Conservation (phyloP, 768 basidiomycete genomes). For the Lactarius evosmus region DNA sequence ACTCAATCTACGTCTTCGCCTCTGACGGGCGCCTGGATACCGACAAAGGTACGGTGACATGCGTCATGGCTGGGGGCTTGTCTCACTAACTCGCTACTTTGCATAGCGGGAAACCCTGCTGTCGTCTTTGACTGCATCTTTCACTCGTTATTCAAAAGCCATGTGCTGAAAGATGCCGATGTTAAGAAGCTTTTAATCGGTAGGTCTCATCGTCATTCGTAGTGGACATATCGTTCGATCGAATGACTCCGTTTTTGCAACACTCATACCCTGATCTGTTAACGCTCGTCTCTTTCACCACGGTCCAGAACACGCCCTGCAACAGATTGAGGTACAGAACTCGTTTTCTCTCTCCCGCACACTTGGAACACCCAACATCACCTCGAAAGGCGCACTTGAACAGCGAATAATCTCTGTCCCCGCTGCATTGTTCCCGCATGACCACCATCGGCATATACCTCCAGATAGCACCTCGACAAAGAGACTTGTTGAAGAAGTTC, state of each 20-base stretch:
- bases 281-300: background rate
- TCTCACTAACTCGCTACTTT: constrained; percentile 5
- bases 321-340: constrained; percentile 62
- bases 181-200: constrained; percentile 73
- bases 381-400: constrained; percentile 65
- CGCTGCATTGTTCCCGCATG: constrained; percentile 37
- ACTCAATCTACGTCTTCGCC: constrained; percentile 69
- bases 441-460: constrained; percentile 27
- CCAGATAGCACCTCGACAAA: constrained; percentile 29
- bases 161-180: constrained; percentile 54
- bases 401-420: constrained; percentile 60
- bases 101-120: constrained; percentile 61
- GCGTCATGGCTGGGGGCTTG: background rate
- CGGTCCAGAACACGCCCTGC: constrained; percentile 59
- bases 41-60: constrained; percentile 59
- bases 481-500: constrained; percentile 50
- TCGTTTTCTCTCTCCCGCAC: constrained; percentile 60
- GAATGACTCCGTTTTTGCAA: background rate
- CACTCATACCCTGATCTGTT: background rate
- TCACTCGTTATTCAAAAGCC: constrained; percentile 55
- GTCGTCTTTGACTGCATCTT: constrained; percentile 74
- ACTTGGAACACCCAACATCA: constrained; percentile 72
- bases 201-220: constrained; percentile 34
- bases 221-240: background rate
- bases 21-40: constrained; percentile 58